Conservation (phyloP, 2,329 filamentous ascomycete species). For the Plenodomus tracheiphilus region DNA sequence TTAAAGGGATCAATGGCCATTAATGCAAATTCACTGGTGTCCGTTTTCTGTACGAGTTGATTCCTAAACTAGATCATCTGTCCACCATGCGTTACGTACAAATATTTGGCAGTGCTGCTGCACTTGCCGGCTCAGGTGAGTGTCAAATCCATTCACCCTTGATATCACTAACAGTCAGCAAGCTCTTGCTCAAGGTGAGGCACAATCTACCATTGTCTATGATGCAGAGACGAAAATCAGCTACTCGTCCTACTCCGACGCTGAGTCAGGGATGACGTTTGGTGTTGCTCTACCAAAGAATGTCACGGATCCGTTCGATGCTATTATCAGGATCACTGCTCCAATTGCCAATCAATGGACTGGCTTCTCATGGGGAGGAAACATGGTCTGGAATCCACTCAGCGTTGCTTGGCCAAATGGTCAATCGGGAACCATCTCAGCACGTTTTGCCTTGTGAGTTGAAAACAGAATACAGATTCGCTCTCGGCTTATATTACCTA, state of each 20-base stretch:
- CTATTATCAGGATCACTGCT: slow-evolving; percentile 34
- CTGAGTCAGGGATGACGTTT: slow-evolving; percentile 33
- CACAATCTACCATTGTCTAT: slow-evolving; percentile 32
- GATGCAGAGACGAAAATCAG: slow-evolving; percentile 37
- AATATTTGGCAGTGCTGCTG: slow-evolving; percentile 30
- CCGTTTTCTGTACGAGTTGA: not conserved
- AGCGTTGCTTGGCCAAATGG: slow-evolving; percentile 38
- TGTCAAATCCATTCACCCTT: not conserved
- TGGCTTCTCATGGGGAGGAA: slow-evolving; percentile 38
- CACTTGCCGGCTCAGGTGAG: slow-evolving; percentile 32
- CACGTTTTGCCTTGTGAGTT: slow-evolving; percentile 38
- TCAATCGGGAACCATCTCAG: slow-evolving; percentile 29
- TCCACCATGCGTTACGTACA: slow-evolving; percentile 31
- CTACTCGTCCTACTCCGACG: slow-evolving; percentile 35
- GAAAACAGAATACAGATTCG: not conserved
- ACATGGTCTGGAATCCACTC: slow-evolving; percentile 41
- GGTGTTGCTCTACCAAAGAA: slow-evolving; percentile 37
- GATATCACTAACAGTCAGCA: slow-evolving; percentile 10
- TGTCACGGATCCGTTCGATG: slow-evolving; percentile 36
- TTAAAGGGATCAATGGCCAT: not conserved
- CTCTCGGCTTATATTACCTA: slow-evolving; percentile 21
- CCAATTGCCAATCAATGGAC: slow-evolving; percentile 32
- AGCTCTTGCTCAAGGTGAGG: slow-evolving; percentile 37
- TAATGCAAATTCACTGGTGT: not conserved
- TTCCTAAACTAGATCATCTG: not conserved